phyloP scores from a whole-genome alignment of 257 asterid species.

The Apocynum venetum region DNA sequence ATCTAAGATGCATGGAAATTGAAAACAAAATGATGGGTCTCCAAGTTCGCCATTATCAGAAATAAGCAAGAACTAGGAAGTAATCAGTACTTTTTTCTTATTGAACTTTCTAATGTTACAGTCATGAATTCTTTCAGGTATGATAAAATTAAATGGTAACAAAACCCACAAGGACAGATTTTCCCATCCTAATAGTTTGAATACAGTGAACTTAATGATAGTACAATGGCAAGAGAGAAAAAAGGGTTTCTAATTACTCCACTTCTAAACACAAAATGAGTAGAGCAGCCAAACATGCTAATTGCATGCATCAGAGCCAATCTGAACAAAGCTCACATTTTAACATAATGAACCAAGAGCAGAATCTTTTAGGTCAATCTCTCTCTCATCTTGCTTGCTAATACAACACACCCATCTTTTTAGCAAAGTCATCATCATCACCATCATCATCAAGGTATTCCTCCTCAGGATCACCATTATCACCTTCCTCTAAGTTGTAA shows the following conservation, averaged over 20 bases:
- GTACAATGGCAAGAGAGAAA: constrained; percentile 22
- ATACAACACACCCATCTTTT: constrained; percentile 84
- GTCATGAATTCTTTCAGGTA: constrained; percentile 14
- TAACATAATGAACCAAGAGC: constrained; percentile 12
- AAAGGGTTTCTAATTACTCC: constrained; percentile 20
- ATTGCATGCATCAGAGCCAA: constrained; percentile 22
- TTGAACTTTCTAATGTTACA: constrained; percentile 21
- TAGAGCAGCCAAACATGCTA: constrained; percentile 37
- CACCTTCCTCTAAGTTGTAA: constrained; percentile 51
- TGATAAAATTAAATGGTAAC: constrained; percentile 7
- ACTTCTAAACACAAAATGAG: constrained; percentile 51
- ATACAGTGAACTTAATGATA: constrained; percentile 23
- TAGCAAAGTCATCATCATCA: constrained; percentile 60
- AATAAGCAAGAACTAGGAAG: not conserved
- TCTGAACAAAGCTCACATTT: constrained; percentile 19
- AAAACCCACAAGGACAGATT: constrained; percentile 13
- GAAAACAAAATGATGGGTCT: no score
- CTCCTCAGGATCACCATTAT: constrained; percentile 47
- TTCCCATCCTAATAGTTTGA: constrained; percentile 29
- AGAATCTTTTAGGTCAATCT: not conserved
- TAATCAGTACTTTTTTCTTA: constrained; percentile 7
- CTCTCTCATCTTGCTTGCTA: constrained; percentile 27
- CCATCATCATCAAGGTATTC: constrained; percentile 55
- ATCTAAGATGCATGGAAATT: no score
- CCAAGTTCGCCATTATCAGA: no score